Percentiles rank a stretch among this genome's conserved stretches.
phyloP scores from a whole-genome alignment of 2,329 filamentous ascomycete species.

The Allantophomopsis lycopodina region DNA sequence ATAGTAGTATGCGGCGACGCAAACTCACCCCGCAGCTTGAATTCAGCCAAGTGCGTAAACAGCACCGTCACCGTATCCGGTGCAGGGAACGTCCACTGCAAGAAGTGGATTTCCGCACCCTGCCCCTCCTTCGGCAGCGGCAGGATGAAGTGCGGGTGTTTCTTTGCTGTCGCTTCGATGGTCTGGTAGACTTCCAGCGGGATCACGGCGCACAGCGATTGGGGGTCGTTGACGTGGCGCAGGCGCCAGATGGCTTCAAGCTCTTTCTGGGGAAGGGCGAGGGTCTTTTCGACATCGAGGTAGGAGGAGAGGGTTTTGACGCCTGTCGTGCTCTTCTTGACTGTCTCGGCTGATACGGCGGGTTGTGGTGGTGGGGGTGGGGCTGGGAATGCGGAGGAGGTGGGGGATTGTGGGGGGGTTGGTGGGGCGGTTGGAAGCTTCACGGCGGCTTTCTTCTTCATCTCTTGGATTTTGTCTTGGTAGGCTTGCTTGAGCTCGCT shows the following conservation, averaged over 20 bases:
- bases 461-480: constrained; percentile 63
- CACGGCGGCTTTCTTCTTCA: constrained; percentile 54
- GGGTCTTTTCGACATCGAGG: constrained; percentile 70
- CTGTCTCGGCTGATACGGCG: constrained; percentile 11
- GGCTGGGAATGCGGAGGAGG: constrained; percentile 14
- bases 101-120: constrained; percentile 85
- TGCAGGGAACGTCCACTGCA: constrained; percentile 90
- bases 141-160: constrained; percentile 79
- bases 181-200: constrained; percentile 58
- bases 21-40: constrained; percentile 80
- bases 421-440: constrained; percentile 22
- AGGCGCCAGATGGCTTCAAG: constrained; percentile 84
- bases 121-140: constrained; percentile 57
- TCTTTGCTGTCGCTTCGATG: constrained; percentile 58
- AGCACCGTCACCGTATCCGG: constrained; percentile 60
- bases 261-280: constrained; percentile 61
- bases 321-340: constrained; percentile 17
- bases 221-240: constrained; percentile 59
- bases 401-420: constrained; percentile 17
- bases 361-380: constrained; percentile 21
- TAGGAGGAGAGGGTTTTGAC: constrained; percentile 50
- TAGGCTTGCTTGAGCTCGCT: constrained; percentile 72
- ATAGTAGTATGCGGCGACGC: constrained; percentile 87
- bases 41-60: constrained; percentile 90
- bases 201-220: constrained; percentile 74